Percentiles rank a stretch among this genome's conserved stretches.
phyloP scores from a whole-genome alignment of 208 protist genomes.

The Trichomonas vaginalis region DNA sequence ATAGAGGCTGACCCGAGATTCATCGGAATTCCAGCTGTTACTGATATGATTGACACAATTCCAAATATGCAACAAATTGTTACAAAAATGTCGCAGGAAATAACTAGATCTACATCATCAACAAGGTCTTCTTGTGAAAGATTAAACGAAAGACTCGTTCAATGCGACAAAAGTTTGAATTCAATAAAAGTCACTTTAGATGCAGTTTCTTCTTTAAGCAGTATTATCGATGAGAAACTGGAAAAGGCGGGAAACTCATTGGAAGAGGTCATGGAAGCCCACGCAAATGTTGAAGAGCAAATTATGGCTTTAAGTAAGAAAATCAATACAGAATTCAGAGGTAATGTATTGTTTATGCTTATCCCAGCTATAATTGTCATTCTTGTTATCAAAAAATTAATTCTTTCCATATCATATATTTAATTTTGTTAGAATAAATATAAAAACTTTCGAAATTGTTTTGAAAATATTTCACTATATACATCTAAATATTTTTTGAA shows the following conservation, averaged over 20 bases:
- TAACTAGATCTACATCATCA: background rate
- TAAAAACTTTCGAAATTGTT: no score
- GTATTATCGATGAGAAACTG: background rate
- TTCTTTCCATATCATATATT: no score
- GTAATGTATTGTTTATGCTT: background rate
- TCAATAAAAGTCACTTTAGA: background rate
- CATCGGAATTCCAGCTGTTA: background rate
- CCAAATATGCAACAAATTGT: background rate
- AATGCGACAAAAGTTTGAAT: background rate
- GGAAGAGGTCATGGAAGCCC: background rate
- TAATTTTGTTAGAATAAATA: no score
- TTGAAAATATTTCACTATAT: no score
- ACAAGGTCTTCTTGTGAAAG: background rate
- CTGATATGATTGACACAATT: background rate
- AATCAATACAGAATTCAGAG: background rate
- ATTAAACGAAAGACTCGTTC: background rate
- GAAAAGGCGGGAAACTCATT: background rate
- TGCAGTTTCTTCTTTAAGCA: background rate
- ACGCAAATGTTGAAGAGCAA: background rate
- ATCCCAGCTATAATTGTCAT: background rate
- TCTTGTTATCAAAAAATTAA: background rate
- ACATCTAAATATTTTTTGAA: no score
- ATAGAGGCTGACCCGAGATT: background rate
- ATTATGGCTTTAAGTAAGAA: background rate
- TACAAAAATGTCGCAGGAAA: background rate